phyloP scores from a whole-genome alignment of 257 asterid species.

The Fraxinus americana region DNA sequence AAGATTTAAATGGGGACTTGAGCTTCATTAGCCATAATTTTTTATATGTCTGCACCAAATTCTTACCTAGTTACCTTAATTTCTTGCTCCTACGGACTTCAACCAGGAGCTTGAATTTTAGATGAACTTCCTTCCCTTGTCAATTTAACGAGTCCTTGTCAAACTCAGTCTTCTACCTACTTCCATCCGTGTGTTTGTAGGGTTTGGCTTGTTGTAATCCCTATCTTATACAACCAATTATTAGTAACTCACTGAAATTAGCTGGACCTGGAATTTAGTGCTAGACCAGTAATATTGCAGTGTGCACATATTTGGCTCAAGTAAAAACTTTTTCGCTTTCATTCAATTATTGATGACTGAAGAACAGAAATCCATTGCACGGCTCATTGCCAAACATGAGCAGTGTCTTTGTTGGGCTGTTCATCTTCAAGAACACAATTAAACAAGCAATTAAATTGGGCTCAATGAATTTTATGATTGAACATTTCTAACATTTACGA shows the following conservation, averaged over 20 bases:
- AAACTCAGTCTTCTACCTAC: no score
- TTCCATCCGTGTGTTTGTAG: no score
- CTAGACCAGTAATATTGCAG: neutral
- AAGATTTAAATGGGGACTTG: no score
- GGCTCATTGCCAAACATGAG: neutral
- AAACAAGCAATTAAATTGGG: neutral
- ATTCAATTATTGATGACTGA: neutral
- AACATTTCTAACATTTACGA: no score
- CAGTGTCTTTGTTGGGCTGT: neutral
- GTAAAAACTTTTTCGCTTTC: neutral
- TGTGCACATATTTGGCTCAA: neutral
- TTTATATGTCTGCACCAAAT: no score
- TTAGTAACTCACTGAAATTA: neutral
- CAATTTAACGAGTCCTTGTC: no score
- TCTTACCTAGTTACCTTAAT: no score
- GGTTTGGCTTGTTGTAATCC: no score
- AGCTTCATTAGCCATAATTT: no score
- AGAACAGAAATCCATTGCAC: neutral
- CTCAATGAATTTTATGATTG: neutral
- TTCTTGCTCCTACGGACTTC: no score
- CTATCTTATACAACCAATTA: neutral
- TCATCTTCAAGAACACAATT: neutral
- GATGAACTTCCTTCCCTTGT: no score
- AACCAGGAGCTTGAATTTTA: no score
- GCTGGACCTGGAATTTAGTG: neutral